Evolutionary conservation across 768 basidiomycete species (phyloP), one percentile per base, ranked within the genome.

Genomic region (Trametes gibbosa): DNA sequence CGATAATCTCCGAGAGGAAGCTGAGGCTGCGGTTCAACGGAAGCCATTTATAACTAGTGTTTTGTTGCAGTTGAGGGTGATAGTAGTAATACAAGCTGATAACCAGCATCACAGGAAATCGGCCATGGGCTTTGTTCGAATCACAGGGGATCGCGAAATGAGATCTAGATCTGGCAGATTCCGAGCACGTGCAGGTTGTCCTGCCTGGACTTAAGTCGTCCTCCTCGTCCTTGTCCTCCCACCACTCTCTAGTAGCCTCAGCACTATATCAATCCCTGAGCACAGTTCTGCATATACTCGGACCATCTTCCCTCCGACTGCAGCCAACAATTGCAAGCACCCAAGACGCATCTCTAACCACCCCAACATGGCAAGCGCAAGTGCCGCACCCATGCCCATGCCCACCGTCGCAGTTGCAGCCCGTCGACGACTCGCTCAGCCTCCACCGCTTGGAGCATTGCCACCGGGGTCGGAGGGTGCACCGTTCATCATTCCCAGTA

Each of bases 1-100:
- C 79, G 77, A 71, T 96, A 98, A 65, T 98, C 95, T 52, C 81
- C 75, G 40, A 86, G 66, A 5, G 65, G 65, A 24, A 72, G 63
- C 25, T 40, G 35, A 7, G 56, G 61, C 19, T 27, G 27, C 25
- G 61, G 61, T 16, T 56, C 50, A 4, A 52, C 60, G 23, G 39
- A 43, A 5, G 56, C 9, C 39, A 40, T 52, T 21, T 9, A 9
- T 13, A 12, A n/a, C 9, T 9, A 32, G 16, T 16, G 8, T n/a
- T 3, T 27, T 5, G 27, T n/a, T 34, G 21, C 19, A 37, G 10
- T 1, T 14, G 19, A 48, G 25, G n/a, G 13, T 37, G 13, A 19
- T 9, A 21, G 34, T 50, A 50, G 34, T 35, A 39, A 17, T 39
- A 39, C 37, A 35, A 14, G 34, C 6, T 35, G 6, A 35, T 14